These are phyloP conservation scores for Nigrograna mackinnonii DNA, from an alignment of 2,329 filamentous ascomycete genomes.

Conservation along the genomic window DNA sequence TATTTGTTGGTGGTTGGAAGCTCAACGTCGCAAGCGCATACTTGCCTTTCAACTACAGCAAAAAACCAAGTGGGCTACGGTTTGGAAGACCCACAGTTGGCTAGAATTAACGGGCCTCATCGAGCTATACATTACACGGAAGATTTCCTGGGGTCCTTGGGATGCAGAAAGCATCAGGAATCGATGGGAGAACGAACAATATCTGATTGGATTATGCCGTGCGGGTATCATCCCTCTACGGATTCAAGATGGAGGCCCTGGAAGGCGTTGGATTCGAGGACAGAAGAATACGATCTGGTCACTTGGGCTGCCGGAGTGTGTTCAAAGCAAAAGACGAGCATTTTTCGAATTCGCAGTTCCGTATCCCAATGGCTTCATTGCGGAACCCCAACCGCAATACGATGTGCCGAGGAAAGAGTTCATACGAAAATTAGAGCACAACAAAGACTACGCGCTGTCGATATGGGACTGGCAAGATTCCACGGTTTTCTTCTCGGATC, in stretches of 20 bases:
- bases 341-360: constrained; percentile 21
- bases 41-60: too few relatives aligned
- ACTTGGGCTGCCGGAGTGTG: not conserved
- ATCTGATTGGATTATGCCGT: constrained; percentile 9
- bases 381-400: not conserved
- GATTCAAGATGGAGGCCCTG: constrained; percentile 14
- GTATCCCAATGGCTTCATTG: constrained; percentile 1
- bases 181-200: constrained; percentile 1
- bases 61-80: too few relatives aligned
- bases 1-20: too few relatives aligned
- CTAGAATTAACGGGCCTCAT: too few relatives aligned
- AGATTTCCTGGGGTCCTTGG: constrained; percentile 9
- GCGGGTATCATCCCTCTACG: constrained; percentile 17
- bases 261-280: not conserved
- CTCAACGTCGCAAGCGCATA: too few relatives aligned
- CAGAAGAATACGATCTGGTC: not conserved
- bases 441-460: not conserved
- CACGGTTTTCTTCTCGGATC: not conserved
- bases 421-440: not conserved
- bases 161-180: not conserved
- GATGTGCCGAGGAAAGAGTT: not conserved
- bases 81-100: too few relatives aligned
- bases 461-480: not conserved
- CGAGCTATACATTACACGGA: too few relatives aligned
- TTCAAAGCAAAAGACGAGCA: constrained; percentile 16